A percentile compares a stretch with the other conserved stretches of the same genome.
These are phyloP conservation scores for Forsythia viridissima DNA, from an alignment of 257 asterid genomes.

Conservation along the genomic window DNA sequence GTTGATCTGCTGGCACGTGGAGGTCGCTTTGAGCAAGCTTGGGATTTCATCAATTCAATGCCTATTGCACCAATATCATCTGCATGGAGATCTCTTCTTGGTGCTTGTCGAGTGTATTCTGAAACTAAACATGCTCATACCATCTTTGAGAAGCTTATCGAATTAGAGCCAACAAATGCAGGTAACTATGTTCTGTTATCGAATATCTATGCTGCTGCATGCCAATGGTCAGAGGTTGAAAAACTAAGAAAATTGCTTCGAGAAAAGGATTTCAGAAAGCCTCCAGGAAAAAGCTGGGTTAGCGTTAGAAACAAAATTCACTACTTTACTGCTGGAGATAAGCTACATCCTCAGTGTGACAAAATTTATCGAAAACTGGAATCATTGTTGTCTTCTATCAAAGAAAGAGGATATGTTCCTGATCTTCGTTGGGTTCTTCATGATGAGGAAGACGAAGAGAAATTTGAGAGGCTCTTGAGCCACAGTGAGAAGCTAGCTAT, in stretches of 20 bases:
- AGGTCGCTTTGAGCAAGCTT: conserved; percentile 34
- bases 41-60: conserved; percentile 25
- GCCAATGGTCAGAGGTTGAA: conserved; percentile 33
- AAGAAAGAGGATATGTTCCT: conserved; percentile 27
- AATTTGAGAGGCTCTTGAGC: conserved; percentile 27
- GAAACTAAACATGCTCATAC: not conserved
- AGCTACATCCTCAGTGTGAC: conserved; percentile 26
- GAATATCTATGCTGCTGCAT: conserved; percentile 31
- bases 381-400: conserved; percentile 18
- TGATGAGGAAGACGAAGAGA: conserved; percentile 30
- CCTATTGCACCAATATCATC: conserved; percentile 34
- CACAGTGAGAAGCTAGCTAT: conserved; percentile 42
- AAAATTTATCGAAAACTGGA: conserved; percentile 19
- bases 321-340: conserved; percentile 34
- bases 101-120: conserved; percentile 17
- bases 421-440: conserved; percentile 38
- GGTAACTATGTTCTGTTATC: conserved; percentile 33
- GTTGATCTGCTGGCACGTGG: conserved; percentile 38
- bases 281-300: conserved; percentile 40
- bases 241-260: conserved; percentile 24
- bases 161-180: conserved; percentile 24
- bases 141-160: conserved; percentile 9
- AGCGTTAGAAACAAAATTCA: conserved; percentile 25
- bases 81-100: conserved; percentile 26
- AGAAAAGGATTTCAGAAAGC: conserved; percentile 27